phyloP scores from a whole-genome alignment of 2,329 filamentous ascomycete species.

The Ceratocystis ficicola region DNA sequence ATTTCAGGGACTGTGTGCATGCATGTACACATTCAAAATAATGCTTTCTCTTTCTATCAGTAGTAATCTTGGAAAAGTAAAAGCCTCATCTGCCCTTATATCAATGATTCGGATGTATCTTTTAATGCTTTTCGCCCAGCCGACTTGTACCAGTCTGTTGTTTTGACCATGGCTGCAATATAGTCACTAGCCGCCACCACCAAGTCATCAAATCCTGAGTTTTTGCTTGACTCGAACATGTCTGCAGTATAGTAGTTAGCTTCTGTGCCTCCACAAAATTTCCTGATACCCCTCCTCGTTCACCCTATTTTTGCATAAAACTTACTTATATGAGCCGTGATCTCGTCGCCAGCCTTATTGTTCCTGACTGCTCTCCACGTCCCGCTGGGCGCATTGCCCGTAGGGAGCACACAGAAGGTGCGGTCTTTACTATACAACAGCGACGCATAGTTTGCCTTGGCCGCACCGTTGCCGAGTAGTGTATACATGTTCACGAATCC shows the following conservation, averaged over 20 bases:
- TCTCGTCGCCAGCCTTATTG: slow-evolving; percentile 66
- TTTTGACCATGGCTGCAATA: slow-evolving; percentile 49
- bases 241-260: slow-evolving; percentile 29
- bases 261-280: not conserved
- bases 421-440: slow-evolving; percentile 33
- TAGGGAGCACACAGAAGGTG: slow-evolving; percentile 80
- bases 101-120: slow-evolving; percentile 20
- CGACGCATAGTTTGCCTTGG: slow-evolving; percentile 27
- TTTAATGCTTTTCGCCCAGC: slow-evolving; percentile 34
- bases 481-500: slow-evolving; percentile 84
- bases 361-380: slow-evolving; percentile 64
- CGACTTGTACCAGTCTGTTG: slow-evolving; percentile 52
- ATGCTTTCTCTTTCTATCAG: not conserved
- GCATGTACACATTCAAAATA: too few relatives aligned
- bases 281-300: not conserved
- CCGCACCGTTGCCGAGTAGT: slow-evolving; percentile 58
- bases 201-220: slow-evolving; percentile 60
- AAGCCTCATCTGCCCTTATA: not conserved
- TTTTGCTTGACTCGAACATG: slow-evolving; percentile 62
- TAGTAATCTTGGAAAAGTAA: not conserved
- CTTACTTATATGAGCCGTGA: slow-evolving; percentile 62
- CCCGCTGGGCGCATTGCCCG: slow-evolving; percentile 37
- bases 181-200: slow-evolving; percentile 52
- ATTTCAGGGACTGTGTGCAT: too few relatives aligned
- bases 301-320: not conserved